Percentiles rank a stretch among this genome's conserved stretches.
Evolutionary conservation across 306 rosid species (phyloP).

Genomic region (Acacia acuminata): DNA sequence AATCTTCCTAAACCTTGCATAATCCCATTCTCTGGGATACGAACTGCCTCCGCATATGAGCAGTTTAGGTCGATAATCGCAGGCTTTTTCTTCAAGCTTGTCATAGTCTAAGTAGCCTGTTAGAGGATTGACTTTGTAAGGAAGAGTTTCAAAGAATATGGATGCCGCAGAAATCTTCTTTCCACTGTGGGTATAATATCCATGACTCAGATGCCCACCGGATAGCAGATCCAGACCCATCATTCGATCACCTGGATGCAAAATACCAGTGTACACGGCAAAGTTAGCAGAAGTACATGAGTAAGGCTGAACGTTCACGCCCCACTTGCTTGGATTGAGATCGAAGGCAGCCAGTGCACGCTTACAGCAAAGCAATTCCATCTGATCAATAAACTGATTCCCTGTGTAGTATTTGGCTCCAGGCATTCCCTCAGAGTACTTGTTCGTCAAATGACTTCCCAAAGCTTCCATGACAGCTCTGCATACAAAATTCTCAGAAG

Average conservation of each 20-base stretch:
- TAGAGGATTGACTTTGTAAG: constrained; percentile 9
- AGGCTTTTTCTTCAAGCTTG: constrained; percentile 13
- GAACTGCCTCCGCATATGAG: constrained; percentile 21
- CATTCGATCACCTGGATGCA: constrained; percentile 18
- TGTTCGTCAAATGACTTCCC: constrained; percentile 74
- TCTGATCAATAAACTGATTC: constrained; percentile 31
- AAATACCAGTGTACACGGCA: constrained; percentile 7
- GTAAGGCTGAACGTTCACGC: constrained; percentile 31
- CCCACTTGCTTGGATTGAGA: constrained; percentile 60
- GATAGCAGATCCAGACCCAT: constrained; percentile 15
- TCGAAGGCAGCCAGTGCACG: constrained; percentile 15
- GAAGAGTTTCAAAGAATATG: constrained; percentile 4
- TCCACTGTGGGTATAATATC: constrained; percentile 6
- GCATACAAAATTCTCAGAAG: constrained; percentile 53
- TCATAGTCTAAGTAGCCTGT: constrained; percentile 20
- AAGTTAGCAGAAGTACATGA: constrained; percentile 16
- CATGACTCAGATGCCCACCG: constrained; percentile 23
- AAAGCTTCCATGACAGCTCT: constrained; percentile 74
- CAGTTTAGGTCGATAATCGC: constrained; percentile 5
- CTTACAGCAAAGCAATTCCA: constrained; percentile 48
- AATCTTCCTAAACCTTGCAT: constrained; percentile 16
- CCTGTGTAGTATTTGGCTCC: constrained; percentile 45
- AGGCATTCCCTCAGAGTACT: constrained; percentile 73
- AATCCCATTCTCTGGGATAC: constrained; percentile 22
- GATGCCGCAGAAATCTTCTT: constrained; percentile 11